Evolutionary conservation across 176 grass and related monocot species (phyloP).

Genomic region (Carex kokanica): DNA sequence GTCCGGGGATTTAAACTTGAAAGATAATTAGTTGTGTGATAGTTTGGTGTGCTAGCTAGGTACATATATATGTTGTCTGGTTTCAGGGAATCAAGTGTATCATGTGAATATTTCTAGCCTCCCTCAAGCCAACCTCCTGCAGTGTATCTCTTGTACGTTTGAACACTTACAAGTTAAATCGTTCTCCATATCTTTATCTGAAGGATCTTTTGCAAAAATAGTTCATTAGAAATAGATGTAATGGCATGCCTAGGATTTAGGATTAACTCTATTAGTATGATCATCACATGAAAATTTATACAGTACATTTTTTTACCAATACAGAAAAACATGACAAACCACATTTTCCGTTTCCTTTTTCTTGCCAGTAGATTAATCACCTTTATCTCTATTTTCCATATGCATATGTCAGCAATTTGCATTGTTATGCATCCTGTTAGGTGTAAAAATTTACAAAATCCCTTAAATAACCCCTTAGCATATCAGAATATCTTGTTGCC

Average conservation of each 20-base stretch:
- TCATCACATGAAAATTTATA: background rate
- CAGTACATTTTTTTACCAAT: background rate
- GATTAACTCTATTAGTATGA: background rate
- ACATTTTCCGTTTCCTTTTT: background rate
- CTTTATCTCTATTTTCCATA: background rate
- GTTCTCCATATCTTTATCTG: background rate
- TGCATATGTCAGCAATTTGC: background rate
- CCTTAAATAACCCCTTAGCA: background rate
- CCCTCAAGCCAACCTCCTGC: background rate
- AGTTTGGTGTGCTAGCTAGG: background rate
- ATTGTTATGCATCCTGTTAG: background rate
- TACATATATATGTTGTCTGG: background rate
- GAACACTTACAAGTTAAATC: background rate
- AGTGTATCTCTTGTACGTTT: background rate
- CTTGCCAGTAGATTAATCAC: background rate
- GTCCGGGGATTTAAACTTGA: background rate
- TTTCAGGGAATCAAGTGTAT: background rate
- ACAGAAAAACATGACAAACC: background rate
- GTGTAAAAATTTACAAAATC: background rate
- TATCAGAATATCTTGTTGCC: background rate
- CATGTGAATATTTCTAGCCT: background rate
- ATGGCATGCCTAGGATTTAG: background rate
- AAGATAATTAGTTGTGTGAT: background rate
- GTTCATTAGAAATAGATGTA: background rate
- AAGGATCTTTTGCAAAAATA: background rate